A percentile compares a stretch with the other conserved stretches of the same genome.
These are phyloP conservation scores for Boletus patriciae DNA, from an alignment of 768 basidiomycete species.

Conservation along the genomic window DNA sequence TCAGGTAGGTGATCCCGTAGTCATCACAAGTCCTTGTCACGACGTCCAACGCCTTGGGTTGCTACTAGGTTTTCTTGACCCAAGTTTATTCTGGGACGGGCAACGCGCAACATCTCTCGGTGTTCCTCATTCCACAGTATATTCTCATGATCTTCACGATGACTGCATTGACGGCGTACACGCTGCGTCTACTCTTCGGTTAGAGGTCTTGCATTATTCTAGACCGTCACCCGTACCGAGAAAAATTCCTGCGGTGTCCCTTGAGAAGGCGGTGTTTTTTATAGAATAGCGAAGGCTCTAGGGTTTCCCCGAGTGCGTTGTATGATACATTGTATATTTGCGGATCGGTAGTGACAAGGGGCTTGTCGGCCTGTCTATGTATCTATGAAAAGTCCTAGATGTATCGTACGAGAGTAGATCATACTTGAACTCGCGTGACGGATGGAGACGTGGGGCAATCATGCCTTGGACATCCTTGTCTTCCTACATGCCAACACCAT, in stretches of 20 bases:
- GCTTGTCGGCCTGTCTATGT: too few species aligned
- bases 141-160: conserved; percentile 40
- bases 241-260: not conserved
- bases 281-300: not conserved
- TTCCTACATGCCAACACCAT: too few species aligned
- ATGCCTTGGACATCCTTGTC: too few species aligned
- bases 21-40: not conserved
- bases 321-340: not conserved
- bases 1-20: conserved; percentile 40
- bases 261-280: not conserved
- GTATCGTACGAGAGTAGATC: too few species aligned
- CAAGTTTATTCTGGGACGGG: conserved; percentile 70
- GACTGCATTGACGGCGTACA: conserved; percentile 39
- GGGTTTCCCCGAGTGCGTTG: not conserved
- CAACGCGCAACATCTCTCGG: conserved; percentile 56
- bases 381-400: too few species aligned
- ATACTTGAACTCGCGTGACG: too few species aligned
- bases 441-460: too few species aligned
- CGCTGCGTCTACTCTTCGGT: conserved; percentile 38
- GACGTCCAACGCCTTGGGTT: not conserved
- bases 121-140: conserved; percentile 63
- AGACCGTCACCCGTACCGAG: not conserved
- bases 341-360: too few species aligned
- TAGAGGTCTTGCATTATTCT: not conserved
- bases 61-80: conserved; percentile 54